Conservation (phyloP, 2,329 filamentous ascomycete genomes). For the Phialocephala sp. region DNA sequence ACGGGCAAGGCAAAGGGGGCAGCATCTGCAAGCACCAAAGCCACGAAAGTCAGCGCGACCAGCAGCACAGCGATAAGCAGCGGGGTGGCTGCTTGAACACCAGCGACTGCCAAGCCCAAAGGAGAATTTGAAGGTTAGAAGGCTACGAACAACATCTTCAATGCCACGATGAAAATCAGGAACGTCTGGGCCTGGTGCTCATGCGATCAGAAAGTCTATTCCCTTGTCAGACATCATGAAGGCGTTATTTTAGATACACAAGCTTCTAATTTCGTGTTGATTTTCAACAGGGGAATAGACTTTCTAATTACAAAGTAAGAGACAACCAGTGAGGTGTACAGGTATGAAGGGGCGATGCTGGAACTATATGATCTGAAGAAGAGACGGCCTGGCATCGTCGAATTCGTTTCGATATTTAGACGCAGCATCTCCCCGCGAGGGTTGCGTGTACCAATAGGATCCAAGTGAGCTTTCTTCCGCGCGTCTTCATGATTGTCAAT, state of each 20-base stretch:
- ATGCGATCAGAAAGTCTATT: neutral
- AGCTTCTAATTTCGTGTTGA: no score
- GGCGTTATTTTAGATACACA: no score
- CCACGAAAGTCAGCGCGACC: neutral
- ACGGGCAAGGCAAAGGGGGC: neutral
- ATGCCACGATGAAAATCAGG: neutral
- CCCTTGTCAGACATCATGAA: no score
- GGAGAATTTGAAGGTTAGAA: neutral
- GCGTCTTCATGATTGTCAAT: neutral
- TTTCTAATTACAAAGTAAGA: no score
- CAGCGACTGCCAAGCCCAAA: neutral
- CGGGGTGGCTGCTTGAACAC: neutral
- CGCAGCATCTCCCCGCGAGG: constrained; percentile 1
- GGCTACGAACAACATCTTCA: neutral
- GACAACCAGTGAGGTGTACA: neutral
- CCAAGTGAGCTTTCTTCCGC: neutral
- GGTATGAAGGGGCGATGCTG: neutral
- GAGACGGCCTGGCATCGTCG: neutral
- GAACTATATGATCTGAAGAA: neutral
- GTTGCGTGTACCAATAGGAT: neutral
- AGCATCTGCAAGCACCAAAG: neutral
- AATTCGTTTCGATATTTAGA: neutral
- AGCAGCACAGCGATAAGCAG: neutral
- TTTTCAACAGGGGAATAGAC: no score
- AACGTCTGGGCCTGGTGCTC: neutral